Conservation (phyloP, 2,329 filamentous ascomycete species). For the Exserohilum turcica region DNA sequence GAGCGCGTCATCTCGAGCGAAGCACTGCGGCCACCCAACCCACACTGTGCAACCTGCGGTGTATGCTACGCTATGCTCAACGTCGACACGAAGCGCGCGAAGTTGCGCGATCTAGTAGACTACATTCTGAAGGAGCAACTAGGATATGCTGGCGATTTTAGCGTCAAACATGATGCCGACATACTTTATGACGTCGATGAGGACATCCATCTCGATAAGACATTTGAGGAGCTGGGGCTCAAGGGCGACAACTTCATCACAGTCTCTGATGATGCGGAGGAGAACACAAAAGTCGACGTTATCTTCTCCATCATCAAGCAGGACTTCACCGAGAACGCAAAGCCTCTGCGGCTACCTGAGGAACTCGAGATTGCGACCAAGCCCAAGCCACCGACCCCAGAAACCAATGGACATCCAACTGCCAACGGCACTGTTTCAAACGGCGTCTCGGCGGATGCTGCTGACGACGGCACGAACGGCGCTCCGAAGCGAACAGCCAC, state of each 20-base stretch:
- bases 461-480: slow-evolving; percentile 36
- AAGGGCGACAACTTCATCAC: slow-evolving; percentile 77
- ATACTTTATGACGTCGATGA: slow-evolving; percentile 90
- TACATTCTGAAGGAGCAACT: slow-evolving; percentile 71
- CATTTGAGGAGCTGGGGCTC: slow-evolving; percentile 77
- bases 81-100: slow-evolving; percentile 73
- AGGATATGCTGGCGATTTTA: slow-evolving; percentile 81
- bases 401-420: slow-evolving; percentile 37
- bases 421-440: slow-evolving; percentile 18
- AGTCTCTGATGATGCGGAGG: slow-evolving; percentile 80
- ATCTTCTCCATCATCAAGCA: slow-evolving; percentile 70
- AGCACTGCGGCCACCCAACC: slow-evolving; percentile 68
- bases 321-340: slow-evolving; percentile 52
- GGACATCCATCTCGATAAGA: slow-evolving; percentile 82
- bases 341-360: slow-evolving; percentile 60
- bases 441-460: background rate
- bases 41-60: slow-evolving; percentile 81
- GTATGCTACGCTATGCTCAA: slow-evolving; percentile 70
- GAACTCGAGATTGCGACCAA: slow-evolving; percentile 56
- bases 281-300: slow-evolving; percentile 78
- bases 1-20: slow-evolving; percentile 65
- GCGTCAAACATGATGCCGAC: slow-evolving; percentile 69
- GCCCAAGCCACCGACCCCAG: slow-evolving; percentile 44
- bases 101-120: slow-evolving; percentile 78
- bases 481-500: slow-evolving; percentile 52